Evolutionary conservation across 2,329 filamentous ascomycete species (phyloP).

Genomic region (Coccinonectria pachysandricola): DNA sequence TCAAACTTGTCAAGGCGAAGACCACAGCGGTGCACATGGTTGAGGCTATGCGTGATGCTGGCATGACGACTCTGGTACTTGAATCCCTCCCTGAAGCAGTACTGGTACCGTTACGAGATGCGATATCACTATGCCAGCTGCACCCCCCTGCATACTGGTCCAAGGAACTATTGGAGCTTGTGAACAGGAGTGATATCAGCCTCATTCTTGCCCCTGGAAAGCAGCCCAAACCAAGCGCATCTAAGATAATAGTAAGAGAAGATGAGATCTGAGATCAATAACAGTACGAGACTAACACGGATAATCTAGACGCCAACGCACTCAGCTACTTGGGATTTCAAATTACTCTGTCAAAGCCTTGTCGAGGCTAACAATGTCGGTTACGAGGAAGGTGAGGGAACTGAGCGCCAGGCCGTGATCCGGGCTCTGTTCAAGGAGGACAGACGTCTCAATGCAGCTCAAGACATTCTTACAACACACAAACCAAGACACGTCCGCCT

Average conservation of each 20-base stretch:
- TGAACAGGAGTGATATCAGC: slow-evolving; percentile 74
- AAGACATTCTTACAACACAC: slow-evolving; percentile 73
- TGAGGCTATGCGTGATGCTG: slow-evolving; percentile 61
- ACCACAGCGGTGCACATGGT: slow-evolving; percentile 53
- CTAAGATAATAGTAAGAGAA: slow-evolving; percentile 36
- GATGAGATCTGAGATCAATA: no score
- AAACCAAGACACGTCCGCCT: slow-evolving; percentile 72
- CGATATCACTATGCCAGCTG: slow-evolving; percentile 75
- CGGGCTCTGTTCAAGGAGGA: slow-evolving; percentile 86
- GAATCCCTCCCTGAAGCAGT: slow-evolving; percentile 80
- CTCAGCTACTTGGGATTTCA: slow-evolving; percentile 61
- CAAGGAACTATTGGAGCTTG: slow-evolving; percentile 57
- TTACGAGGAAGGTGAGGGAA: slow-evolving; percentile 71
- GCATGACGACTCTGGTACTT: slow-evolving; percentile 56
- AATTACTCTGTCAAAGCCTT: slow-evolving; percentile 60
- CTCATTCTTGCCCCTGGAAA: slow-evolving; percentile 43
- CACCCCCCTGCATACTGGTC: slow-evolving; percentile 71
- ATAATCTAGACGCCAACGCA: slow-evolving; percentile 49
- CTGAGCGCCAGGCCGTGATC: slow-evolving; percentile 73
- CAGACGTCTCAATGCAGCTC: slow-evolving; percentile 77
- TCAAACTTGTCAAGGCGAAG: slow-evolving; percentile 43
- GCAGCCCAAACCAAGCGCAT: slow-evolving; percentile 20
- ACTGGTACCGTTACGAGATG: slow-evolving; percentile 70
- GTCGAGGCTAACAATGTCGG: slow-evolving; percentile 50
- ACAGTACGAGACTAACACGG: slow-evolving; percentile 21